Conservation (phyloP, 2,329 filamentous ascomycete species). For the Cadophora sp. region DNA sequence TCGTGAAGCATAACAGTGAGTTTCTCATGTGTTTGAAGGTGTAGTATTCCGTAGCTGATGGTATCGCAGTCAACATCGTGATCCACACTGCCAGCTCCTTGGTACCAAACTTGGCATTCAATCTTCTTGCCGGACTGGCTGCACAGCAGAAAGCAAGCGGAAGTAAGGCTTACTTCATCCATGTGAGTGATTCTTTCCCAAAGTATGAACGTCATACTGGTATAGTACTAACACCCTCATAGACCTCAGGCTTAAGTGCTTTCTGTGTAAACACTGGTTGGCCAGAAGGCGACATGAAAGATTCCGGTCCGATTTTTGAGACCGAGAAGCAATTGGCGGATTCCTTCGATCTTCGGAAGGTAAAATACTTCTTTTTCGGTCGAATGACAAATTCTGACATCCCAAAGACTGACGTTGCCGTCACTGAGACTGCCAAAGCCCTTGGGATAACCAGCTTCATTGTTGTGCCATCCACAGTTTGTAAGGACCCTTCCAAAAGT, state of each 20-base stretch:
- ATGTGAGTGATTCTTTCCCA: conserved; percentile 38
- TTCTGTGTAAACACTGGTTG: conserved; percentile 35
- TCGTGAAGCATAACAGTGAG: conserved; percentile 42
- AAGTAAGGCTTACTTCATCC: conserved; percentile 44
- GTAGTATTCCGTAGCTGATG: conserved; percentile 22
- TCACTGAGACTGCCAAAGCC: conserved; percentile 33
- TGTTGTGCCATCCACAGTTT: conserved; percentile 32
- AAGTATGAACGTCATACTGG: neutral
- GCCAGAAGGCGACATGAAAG: conserved; percentile 33
- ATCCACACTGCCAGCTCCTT: conserved; percentile 47
- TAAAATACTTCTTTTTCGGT: no score
- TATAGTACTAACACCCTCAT: conserved; percentile 28
- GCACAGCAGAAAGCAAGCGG: conserved; percentile 40
- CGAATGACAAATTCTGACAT: neutral
- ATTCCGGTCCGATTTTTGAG: conserved; percentile 35
- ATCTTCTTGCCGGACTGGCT: conserved; percentile 46
- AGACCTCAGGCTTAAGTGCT: conserved; percentile 35
- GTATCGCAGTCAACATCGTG: conserved; percentile 45
- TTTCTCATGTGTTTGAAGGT: conserved; percentile 18
- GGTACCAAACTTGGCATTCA: conserved; percentile 36
- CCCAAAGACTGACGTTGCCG: conserved; percentile 31
- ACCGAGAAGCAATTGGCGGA: conserved; percentile 34
- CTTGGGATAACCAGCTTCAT: conserved; percentile 36
- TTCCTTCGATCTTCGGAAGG: conserved; percentile 34
- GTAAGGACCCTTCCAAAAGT: conserved; percentile 20